Base-by-base conservation (phyloP, 352 stramenopile species). In the Globisporangium canariense region DNA sequence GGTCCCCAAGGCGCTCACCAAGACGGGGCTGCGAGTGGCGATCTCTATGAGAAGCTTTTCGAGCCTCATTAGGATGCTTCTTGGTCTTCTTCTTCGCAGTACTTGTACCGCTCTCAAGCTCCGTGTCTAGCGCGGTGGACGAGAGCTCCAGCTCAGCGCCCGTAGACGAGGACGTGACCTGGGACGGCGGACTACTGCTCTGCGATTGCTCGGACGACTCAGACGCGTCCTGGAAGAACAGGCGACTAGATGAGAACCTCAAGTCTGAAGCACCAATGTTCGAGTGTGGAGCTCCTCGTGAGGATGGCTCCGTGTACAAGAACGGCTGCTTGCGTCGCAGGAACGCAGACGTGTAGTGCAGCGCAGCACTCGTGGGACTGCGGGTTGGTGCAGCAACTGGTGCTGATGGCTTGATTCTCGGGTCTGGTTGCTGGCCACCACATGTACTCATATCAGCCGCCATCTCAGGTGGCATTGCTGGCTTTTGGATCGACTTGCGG, bases 1-100 rank as follows among this genome's bases (percentile, higher is more conserved):
- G 67, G 18, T 90, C 83, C 1, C 80, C 80, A 32, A 89, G 77
- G 13, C 69, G 74, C 32, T 89, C 79, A 10, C 65, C 36, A 1
- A 38, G 9, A 6, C 36, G n/a, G 3, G n/a, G 28, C 13, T 50
- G 41, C 16, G 13, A 56, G 41, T 36, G 18, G 32, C 11, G 20
- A 11, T 43, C 30, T 43, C n/a, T 4, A 47, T n/a, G 45, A n/a
- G 32, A 10, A 3, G 20, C 36, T 25, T 14, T 18, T n/a, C 4
- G 50, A 22, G 16, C 8, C 2, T 41, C 4, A 6, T 32, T 18
- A 25, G 0, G 3, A 43, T 1, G 20, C 18, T 43, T 58, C 32
- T n/a, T 58, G 28, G 28, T 28, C 8, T 28, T 58, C 32, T 18
- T 57, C 32, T 16, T 32, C 14, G 10, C 28, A 10, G 30, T 8